Conservation (phyloP, 2,329 filamentous ascomycete species). For the Ambrosiella beaveri region DNA sequence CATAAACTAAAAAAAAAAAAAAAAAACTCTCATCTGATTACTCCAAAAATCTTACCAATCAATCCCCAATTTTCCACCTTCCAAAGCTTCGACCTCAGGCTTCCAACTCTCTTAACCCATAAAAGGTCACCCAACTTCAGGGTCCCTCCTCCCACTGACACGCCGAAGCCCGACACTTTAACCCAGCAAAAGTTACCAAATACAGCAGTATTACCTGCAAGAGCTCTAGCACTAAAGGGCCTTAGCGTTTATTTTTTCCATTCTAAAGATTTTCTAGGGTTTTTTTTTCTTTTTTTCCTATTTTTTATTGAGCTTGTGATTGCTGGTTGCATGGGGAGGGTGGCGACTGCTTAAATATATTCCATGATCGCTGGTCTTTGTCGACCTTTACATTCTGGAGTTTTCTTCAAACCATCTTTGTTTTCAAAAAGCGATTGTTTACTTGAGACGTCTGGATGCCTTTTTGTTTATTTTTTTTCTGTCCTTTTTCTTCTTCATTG, state of each 20-base stretch:
- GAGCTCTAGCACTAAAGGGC: neutral
- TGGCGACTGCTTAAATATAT: neutral
- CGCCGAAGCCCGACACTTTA: too few species aligned
- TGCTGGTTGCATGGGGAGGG: neutral
- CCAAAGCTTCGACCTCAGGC: neutral
- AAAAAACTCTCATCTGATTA: neutral
- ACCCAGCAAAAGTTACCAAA: too few species aligned
- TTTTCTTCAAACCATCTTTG: neutral
- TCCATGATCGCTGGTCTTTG: neutral
- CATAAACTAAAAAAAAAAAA: neutral
- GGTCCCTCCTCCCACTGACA: too few species aligned
- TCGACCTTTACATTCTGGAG: neutral
- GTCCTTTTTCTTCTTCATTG: neutral
- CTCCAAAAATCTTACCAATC: neutral
- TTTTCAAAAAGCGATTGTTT: neutral
- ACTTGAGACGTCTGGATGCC: too few species aligned
- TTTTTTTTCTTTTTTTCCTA: neutral
- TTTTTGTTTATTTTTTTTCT: neutral
- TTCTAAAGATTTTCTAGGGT: neutral
- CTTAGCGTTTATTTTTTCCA: neutral
- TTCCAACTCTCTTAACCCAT: neutral
- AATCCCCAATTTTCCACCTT: neutral
- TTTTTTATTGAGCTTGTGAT: conserved; percentile 5
- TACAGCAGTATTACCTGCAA: too few species aligned
- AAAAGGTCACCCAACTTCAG: neutral